A percentile compares a stretch with the other conserved stretches of the same genome.
Conservation (phyloP, 2,329 filamentous ascomycete genomes). For the Aspergillus candidus region DNA sequence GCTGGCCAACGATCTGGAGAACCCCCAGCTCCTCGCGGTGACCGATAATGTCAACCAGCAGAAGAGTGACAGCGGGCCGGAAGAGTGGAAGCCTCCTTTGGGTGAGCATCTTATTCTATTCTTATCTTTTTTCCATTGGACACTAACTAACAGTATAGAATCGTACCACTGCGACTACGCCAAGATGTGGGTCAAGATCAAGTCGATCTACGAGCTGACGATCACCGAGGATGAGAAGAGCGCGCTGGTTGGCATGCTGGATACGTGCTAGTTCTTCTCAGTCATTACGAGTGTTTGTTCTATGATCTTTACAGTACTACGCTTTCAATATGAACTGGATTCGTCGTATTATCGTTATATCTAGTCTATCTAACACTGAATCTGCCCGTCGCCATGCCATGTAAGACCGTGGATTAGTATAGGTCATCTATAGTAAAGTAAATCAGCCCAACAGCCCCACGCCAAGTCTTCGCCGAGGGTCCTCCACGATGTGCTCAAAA, state of each 20-base stretch:
- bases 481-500: too few relatives aligned
- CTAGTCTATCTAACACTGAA: too few relatives aligned
- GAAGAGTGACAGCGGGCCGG: constrained; percentile 69
- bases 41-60: constrained; percentile 68
- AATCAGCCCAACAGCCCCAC: too few relatives aligned
- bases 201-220: constrained; percentile 63
- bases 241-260: constrained; percentile 59
- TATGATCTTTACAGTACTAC: not conserved
- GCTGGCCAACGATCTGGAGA: constrained; percentile 71
- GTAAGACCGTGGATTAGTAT: too few relatives aligned
- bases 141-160: constrained; percentile 23
- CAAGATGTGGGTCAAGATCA: constrained; percentile 70
- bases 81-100: constrained; percentile 68
- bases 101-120: constrained; percentile 29
- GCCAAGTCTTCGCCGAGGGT: too few relatives aligned
- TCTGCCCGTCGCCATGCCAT: too few relatives aligned
- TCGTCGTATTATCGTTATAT: too few relatives aligned
- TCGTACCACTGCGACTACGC: constrained; percentile 75
- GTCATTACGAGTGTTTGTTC: not conserved
- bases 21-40: constrained; percentile 73
- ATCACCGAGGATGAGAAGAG: constrained; percentile 67
- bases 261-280: constrained; percentile 49
- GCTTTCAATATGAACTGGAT: too few relatives aligned
- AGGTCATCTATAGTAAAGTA: too few relatives aligned
- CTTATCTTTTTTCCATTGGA: not conserved